phyloP scores from a whole-genome alignment of 495 filamentous ascomycete genomes.

The Lichina pygmaea region DNA sequence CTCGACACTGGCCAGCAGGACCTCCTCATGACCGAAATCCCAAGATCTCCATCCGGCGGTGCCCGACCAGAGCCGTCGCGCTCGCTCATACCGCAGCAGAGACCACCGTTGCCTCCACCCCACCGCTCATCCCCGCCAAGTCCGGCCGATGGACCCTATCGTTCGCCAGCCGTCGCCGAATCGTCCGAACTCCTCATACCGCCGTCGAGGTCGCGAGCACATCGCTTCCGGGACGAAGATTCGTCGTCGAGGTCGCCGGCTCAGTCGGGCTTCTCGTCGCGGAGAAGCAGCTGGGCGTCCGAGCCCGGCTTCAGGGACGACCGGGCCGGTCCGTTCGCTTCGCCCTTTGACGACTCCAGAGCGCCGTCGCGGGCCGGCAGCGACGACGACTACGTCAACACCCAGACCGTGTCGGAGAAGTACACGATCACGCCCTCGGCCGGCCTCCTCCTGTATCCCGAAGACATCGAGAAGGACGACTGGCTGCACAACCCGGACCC shows the following conservation, averaged over 20 bases:
- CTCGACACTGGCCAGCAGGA: no score
- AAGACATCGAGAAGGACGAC: slow-evolving; percentile 60
- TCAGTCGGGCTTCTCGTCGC: slow-evolving; percentile 19
- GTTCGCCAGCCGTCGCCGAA: slow-evolving; percentile 15
- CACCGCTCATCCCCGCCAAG: not conserved
- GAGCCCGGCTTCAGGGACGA: slow-evolving; percentile 27
- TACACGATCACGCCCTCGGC: slow-evolving; percentile 52
- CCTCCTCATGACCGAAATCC: no score
- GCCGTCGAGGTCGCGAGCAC: slow-evolving; percentile 16
- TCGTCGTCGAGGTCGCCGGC: slow-evolving; percentile 16
- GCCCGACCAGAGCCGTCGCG: not conserved
- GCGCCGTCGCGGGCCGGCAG: slow-evolving; percentile 32
- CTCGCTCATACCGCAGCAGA: not conserved
- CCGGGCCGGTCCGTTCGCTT: slow-evolving; percentile 18
- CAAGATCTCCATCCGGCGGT: not conserved
- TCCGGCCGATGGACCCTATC: slow-evolving; percentile 7
- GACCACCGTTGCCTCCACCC: not conserved
- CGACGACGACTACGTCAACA: slow-evolving; percentile 37
- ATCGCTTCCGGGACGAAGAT: slow-evolving; percentile 19
- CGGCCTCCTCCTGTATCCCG: slow-evolving; percentile 40
- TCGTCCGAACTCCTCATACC: slow-evolving; percentile 35
- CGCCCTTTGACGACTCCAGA: slow-evolving; percentile 30
- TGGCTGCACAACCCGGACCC: slow-evolving; percentile 48
- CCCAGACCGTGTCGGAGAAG: slow-evolving; percentile 53
- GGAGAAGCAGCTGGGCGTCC: slow-evolving; percentile 35